Evolutionary conservation across 495 filamentous ascomycete species (phyloP), one percentile per base, ranked within the genome.

Genomic region (Pseudoneurospora amorphoporcata): DNA sequence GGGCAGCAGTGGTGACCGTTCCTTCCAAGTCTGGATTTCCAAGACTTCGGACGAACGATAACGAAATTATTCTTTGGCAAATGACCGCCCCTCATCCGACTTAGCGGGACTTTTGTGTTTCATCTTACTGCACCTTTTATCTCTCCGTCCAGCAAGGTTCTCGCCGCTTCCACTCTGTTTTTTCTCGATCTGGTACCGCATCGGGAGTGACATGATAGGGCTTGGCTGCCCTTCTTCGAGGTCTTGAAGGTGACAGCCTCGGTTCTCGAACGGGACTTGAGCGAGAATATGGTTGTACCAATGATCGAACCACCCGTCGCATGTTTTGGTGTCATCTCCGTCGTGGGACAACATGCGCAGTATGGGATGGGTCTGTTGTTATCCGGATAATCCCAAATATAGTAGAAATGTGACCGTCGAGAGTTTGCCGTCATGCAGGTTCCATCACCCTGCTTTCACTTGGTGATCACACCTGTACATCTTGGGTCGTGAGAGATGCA

Each of bases 101-200:
- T 7, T 65, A 14, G 14, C 53, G 53, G 47, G 29, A 35, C 29
- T 65, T 65, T 35, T 35, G 29, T 35, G 53, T 65, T 65, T 35
- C 12, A 65, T 65, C 29, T 65, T 65, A 17, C 53, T 61, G 53
- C 53, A 65, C 53, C 23, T 65, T 35, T 37, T 35, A 65, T 65
- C 53, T 35, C 35, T 58, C 47, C 14, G 53, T 9, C 53, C 53
- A 65, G 23, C 53, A 65, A 73, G 74, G 71, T 74, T 41, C 23
- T 69, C 45, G 61, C 68, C 61, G 40, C 72, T n/a, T 39, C 23
- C 37, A n/a, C 41, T 68, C 10, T 29, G 39, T 72, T 53, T 43
- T 43, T 69, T 19, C 39, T 37, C 71, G 29, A 65, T 17, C 53
- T 35, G 29, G 14, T 65, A 35, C 29, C 53, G 23, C 29, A 35